phyloP scores from a whole-genome alignment of 805 yeast genomes.

The Lipomyces orientalis region DNA sequence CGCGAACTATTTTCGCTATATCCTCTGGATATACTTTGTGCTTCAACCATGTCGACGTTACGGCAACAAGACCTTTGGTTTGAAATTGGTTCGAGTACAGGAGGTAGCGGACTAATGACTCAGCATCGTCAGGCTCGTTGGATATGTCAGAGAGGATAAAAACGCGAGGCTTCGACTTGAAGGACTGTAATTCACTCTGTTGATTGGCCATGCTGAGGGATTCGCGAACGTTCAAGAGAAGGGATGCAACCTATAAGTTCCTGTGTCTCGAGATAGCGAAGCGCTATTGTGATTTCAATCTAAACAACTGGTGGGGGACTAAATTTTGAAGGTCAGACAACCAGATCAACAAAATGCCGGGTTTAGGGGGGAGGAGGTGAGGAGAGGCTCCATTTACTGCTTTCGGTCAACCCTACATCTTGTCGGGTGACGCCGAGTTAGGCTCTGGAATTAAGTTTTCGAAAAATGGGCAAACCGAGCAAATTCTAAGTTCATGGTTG shows the following conservation, averaged over 20 bases:
- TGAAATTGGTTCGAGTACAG: slow-evolving; percentile 16
- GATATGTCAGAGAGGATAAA: slow-evolving; percentile 16
- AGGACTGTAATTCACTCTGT: background rate
- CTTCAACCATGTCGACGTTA: slow-evolving; percentile 16
- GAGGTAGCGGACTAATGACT: slow-evolving; percentile 15
- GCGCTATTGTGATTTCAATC: background rate
- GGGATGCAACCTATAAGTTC: background rate
- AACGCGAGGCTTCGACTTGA: slow-evolving; percentile 9
- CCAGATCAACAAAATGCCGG: too few relatives aligned
- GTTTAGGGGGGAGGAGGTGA: too few relatives aligned
- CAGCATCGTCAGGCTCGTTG: slow-evolving; percentile 24
- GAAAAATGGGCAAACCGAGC: too few relatives aligned
- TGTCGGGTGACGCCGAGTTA: too few relatives aligned
- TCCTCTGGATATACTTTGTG: slow-evolving; percentile 8
- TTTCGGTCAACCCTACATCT: too few relatives aligned
- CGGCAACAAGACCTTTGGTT: slow-evolving; percentile 17
- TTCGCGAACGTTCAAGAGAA: background rate
- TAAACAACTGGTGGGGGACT: background rate
- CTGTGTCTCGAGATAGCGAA: background rate
- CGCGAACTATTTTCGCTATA: slow-evolving; percentile 10
- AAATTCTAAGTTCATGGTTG: too few relatives aligned
- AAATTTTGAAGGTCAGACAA: background rate
- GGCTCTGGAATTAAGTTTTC: too few relatives aligned
- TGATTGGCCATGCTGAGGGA: background rate
- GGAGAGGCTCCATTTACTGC: too few relatives aligned